Base-by-base conservation (phyloP, 2,329 filamentous ascomycete species). In the Aureobasidium sp. region DNA sequence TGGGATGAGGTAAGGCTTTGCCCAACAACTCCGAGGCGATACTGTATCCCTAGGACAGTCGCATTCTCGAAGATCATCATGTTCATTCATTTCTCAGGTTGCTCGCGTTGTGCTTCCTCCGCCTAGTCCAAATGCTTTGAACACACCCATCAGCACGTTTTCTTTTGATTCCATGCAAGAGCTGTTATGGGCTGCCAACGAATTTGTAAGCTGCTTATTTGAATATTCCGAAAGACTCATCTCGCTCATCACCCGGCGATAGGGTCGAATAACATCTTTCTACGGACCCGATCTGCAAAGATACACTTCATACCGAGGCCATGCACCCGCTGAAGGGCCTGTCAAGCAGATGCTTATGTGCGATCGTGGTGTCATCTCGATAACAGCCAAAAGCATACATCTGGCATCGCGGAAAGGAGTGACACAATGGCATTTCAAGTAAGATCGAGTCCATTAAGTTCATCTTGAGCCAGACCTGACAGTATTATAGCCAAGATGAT, bases 221-320 rank as follows among this genome's bases (percentile, higher is more conserved):
- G 10, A 23, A 7, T 2, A 25, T 20, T 16, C 13, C 11, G 4
- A 8, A 54, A 45, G 15, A 48, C 29, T 36, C 47, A 13, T 33
- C 18, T 3, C 70, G 40, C 9, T 60, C 11, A 64, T 60, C 31
- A n/a, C 42, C 60, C 36, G 48, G 33, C 13, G 40, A 36, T 71
- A 97, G 93, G 96, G 96, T 68, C 90, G 94, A 70, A 89, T 98
- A 55, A 92, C 90, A 51, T 97, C 95, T 15, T 98, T 97, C 80
- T 93, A 93, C 78, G 92, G 94, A 62, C 88, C 89, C 62, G 93
- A 97, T 68, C 86, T 98, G 55, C 92, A 95, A 74, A 88, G 89
- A 75, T 98, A 99, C 78, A 97, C 95, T 6, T 97, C 95, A 43
- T 95, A 96, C 79, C 91, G 91, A 76, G 93, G 91, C 48, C 94